These are phyloP conservation scores for Claviceps maximensis DNA, from an alignment of 2,329 filamentous ascomycete species.

Conservation along the genomic window DNA sequence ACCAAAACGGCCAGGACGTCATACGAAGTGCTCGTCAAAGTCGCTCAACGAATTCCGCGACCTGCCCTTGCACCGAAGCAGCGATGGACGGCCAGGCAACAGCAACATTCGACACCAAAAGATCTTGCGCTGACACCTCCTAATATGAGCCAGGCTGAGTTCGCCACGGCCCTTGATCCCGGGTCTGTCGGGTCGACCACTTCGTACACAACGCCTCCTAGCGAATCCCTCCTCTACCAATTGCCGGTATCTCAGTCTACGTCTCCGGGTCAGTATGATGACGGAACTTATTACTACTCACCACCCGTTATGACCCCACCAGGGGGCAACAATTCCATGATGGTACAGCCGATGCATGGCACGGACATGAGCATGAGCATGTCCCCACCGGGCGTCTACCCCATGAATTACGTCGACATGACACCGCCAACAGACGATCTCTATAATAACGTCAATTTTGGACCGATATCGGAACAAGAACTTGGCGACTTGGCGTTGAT, in stretches of 20 bases:
- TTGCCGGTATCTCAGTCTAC: neutral
- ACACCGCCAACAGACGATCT: constrained; percentile 7
- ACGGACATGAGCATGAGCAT: neutral
- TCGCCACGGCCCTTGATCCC: constrained; percentile 1
- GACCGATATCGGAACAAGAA: constrained; percentile 19
- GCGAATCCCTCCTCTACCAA: neutral
- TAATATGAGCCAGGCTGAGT: neutral
- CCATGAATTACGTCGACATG: constrained; percentile 5
- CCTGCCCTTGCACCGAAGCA: constrained; percentile 2
- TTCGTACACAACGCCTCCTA: constrained; percentile 5
- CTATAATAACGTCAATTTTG: constrained; percentile 10
- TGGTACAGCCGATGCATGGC: constrained; percentile 1
- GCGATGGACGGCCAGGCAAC: neutral
- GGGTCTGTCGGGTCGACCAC: neutral
- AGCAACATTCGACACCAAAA: constrained; percentile 1
- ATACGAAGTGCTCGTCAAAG: constrained; percentile 18
- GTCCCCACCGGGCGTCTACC: neutral
- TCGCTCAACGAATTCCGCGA: constrained; percentile 13
- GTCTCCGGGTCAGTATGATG: neutral
- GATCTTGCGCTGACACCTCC: constrained; percentile 8
- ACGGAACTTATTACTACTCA: neutral
- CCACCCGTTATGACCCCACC: neutral
- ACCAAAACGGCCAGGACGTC: constrained; percentile 20
- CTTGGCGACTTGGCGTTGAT: constrained; percentile 19
- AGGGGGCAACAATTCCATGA: neutral